Base-by-base conservation (phyloP, 805 yeast species). In the Pichia cabralensis region DNA sequence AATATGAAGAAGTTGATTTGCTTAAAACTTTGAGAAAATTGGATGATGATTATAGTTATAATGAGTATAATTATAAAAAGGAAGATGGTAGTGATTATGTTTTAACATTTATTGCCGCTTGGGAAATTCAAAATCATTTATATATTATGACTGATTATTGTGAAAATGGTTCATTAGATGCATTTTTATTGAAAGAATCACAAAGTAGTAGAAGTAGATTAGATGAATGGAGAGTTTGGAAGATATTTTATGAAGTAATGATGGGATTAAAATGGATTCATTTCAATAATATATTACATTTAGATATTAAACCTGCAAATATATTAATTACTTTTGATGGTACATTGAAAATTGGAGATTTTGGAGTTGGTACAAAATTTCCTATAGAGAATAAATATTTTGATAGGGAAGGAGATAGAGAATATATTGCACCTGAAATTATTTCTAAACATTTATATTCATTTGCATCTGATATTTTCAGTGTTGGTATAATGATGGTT, bases 221-320 rank as follows among this genome's bases (percentile, higher is more conserved):
- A 33, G 98, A 92, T 53, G 98, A 92, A 55, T 92, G 96, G 80
- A 71, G 98, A 47, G 88, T 89, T 26, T 92, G 98, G 98, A 92
- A 92, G 60, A 89, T 92, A 29, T 64, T 92, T 45, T 78, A 80
- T 33, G 98, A 89, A 53, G 65, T 88, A 13, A 59, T 84, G 27
- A 67, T 74, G 49, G 98, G 96, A 0, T 61, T 92, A 40, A 67
- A 74, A 44, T 86, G 75, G 53, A 77, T 92, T 31, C 98, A 92
- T 53, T 69, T 66, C 48, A 76, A 80, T 42, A 70, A 71, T 40
- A 79, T 83, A 34, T 62, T 88, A 33, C 98, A 92, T 59, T 62
- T 92, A 35, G 98, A 92, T 58, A 60, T 92, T 51, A 92, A 92
- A 58, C 98, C 98, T 1, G 96, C 96, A 2, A 92, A 92, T 56